A percentile compares a stretch with the other conserved stretches of the same genome.
phyloP scores from a whole-genome alignment of 495 filamentous ascomycete genomes.

The Aspergillus ellipticus region DNA sequence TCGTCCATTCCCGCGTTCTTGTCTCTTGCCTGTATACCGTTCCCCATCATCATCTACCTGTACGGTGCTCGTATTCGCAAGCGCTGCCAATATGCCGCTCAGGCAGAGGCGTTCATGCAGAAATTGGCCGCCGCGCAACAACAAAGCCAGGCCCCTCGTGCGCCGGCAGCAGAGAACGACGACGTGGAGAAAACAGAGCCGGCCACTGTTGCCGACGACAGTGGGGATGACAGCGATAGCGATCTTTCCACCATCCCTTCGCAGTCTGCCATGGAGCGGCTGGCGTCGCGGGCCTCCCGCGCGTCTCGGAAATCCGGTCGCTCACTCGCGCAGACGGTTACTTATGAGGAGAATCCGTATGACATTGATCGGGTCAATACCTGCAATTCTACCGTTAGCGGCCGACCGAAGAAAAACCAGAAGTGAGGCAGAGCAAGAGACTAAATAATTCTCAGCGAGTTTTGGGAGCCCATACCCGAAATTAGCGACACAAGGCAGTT shows the following conservation, averaged over 20 bases:
- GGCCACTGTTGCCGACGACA: neutral
- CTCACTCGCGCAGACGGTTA: neutral
- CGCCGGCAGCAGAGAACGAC: neutral
- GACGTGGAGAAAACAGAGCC: neutral
- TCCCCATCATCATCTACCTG: neutral
- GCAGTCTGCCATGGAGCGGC: neutral
- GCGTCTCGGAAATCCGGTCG: neutral
- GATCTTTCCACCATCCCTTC: neutral
- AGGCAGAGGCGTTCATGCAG: neutral
- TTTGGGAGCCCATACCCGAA: too few relatives aligned
- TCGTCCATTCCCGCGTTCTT: slow-evolving; percentile 1
- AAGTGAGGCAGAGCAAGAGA: too few relatives aligned
- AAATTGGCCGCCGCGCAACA: neutral
- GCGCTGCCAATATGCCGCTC: neutral
- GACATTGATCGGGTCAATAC: slow-evolving; percentile 2
- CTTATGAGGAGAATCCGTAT: slow-evolving; percentile 4
- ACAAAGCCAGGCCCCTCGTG: neutral
- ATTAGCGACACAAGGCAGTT: too few relatives aligned
- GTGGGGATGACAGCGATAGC: neutral
- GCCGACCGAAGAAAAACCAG: neutral
- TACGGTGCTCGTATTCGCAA: slow-evolving; percentile 2
- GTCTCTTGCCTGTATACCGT: neutral
- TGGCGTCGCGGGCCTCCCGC: neutral
- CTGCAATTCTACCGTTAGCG: neutral
- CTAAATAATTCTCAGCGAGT: too few relatives aligned